Base-by-base conservation (phyloP, 2,329 filamentous ascomycete species). In the Aureobasidium mangrovei region DNA sequence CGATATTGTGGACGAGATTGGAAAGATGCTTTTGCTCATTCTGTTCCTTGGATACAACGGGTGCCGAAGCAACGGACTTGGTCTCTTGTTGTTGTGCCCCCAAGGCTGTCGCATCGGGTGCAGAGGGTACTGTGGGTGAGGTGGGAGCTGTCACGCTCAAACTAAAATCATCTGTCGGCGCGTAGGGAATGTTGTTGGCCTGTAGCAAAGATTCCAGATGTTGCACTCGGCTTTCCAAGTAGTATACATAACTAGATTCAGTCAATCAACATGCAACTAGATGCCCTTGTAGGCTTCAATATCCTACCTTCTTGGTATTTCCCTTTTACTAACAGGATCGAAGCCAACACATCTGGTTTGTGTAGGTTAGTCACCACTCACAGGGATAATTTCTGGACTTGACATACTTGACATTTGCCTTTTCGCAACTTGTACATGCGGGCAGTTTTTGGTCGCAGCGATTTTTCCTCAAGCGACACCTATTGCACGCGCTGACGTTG, bases 261-360 rank as follows among this genome's bases (percentile, higher is more conserved):
- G n/a, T 55, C 29, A 48, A 38, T 18, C 18, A 18, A 26, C 7
- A 42, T 7, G 12, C 10, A 18, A 29, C 7, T 4, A 2, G 9
- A 2, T 36, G 26, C 12, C n/a, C 9, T 18, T n/a, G 10, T 10
- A 39, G 4, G 3, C 27, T 7, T 26, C 27, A 18, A 27, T n/a
- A 8, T 62, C 28, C 42, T 4, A 76, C 74, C 81, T 84, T 70
- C 91, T 81, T 47, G 91, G 91, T 56, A 97, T 95, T 72, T 96
- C 90, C 66, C 88, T 84, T 77, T 96, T 96, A 27, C 89, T 95
- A 65, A 96, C 95, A 33, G 91, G 91, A 67, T 97, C 91, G 70
- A 95, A 96, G 59, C 91, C 91, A 48, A 96, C 89, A 69, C 93
- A 97, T 31, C 53, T 54, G 7, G 12, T 6, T 26, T 33, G 7